Evolutionary conservation across 208 protist species (phyloP).

Genomic region (Strigomonas culicis): DNA sequence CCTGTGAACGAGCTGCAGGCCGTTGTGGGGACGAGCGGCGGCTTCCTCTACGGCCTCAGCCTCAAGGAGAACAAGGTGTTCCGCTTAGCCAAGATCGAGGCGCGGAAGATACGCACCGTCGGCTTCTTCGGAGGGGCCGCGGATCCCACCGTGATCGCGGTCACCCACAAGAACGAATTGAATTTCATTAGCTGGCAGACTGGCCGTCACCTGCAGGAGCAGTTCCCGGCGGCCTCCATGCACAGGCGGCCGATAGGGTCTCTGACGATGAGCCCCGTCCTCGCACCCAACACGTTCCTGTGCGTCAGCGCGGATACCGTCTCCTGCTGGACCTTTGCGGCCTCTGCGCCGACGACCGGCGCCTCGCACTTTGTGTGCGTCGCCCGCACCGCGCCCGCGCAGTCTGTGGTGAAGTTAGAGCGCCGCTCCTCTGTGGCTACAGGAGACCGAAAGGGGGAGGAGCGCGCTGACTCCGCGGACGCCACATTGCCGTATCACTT

Average conservation of each 20-base stretch:
- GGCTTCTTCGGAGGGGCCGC: constrained; percentile 30
- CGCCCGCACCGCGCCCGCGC: not conserved
- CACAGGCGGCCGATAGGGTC: constrained; percentile 25
- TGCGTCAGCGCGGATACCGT: constrained; percentile 34
- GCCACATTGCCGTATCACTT: not conserved
- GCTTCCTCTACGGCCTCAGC: constrained; percentile 35
- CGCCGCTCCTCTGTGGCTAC: too few relatives aligned
- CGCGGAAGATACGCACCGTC: constrained; percentile 19
- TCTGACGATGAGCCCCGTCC: constrained; percentile 15
- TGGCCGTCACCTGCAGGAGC: constrained; percentile 27
- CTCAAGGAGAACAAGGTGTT: constrained; percentile 46
- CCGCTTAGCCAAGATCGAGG: constrained; percentile 23
- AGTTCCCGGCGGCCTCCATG: not conserved
- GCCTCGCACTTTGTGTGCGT: not conserved
- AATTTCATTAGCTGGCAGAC: constrained; percentile 46
- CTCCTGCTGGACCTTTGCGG: constrained; percentile 31
- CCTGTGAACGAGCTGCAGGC: constrained; percentile 19
- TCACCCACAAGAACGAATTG: constrained; percentile 19
- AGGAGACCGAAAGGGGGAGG: not conserved
- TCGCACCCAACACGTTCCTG: constrained; percentile 22
- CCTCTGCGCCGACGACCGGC: too few relatives aligned
- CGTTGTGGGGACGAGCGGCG: constrained; percentile 30
- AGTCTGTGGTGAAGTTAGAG: not conserved
- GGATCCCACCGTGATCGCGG: constrained; percentile 25
- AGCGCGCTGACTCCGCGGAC: not conserved